phyloP scores from a whole-genome alignment of 352 stramenopile genomes.

The Phytophthora crassamura region DNA sequence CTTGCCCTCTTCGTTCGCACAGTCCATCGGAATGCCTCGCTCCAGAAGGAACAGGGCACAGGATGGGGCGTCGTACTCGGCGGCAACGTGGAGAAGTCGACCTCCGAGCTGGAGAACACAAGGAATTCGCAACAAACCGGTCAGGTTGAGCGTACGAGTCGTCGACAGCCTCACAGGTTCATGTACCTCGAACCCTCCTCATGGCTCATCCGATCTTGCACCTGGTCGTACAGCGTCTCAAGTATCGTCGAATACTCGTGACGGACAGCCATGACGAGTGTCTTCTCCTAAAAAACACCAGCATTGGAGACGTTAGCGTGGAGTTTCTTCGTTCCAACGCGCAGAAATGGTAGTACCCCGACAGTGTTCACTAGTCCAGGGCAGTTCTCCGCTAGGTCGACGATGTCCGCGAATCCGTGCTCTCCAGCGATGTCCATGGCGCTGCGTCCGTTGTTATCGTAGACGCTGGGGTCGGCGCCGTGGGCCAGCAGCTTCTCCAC shows the following conservation, averaged over 20 bases:
- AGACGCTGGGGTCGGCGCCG: conserved; percentile 35
- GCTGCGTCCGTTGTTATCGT: conserved; percentile 38
- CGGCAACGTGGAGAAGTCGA: conserved; percentile 19
- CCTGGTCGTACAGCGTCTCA: conserved; percentile 25
- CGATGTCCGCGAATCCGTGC: conserved; percentile 49
- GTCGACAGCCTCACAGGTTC: not conserved
- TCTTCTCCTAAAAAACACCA: conserved; percentile 22
- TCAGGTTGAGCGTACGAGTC: too few relatives aligned
- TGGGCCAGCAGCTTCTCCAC: conserved; percentile 49
- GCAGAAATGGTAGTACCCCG: conserved; percentile 19
- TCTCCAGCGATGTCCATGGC: conserved; percentile 50
- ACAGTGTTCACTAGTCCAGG: conserved; percentile 22
- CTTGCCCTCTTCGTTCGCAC: conserved; percentile 13
- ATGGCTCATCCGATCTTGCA: conserved; percentile 7
- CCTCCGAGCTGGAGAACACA: conserved; percentile 16
- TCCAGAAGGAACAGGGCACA: conserved; percentile 23
- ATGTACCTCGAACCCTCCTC: conserved; percentile 18
- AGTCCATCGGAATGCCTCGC: conserved; percentile 9
- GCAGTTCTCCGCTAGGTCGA: conserved; percentile 34
- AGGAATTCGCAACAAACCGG: too few relatives aligned
- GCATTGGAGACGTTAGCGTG: not conserved
- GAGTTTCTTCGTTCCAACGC: not conserved
- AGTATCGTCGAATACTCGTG: conserved; percentile 22
- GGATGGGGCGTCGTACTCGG: conserved; percentile 22
- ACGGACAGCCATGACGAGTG: conserved; percentile 27